Percentiles rank a stretch among this genome's conserved stretches.
Conservation (phyloP, 208 protist genomes). For the Leptomonas pyrrhocoris region DNA sequence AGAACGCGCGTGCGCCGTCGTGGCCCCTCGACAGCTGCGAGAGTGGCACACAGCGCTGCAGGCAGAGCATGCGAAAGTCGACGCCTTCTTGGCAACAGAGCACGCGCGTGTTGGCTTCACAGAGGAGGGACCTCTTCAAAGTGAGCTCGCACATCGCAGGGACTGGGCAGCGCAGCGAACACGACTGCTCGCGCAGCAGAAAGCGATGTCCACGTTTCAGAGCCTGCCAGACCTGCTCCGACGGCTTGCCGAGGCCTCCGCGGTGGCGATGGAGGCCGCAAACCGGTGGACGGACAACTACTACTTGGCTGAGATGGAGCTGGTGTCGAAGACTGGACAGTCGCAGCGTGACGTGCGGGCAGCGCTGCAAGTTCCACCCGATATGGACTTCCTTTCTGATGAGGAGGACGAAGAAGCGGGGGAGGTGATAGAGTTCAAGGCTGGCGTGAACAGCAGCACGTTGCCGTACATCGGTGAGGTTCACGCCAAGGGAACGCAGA, state of each 20-base stretch:
- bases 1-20: slow-evolving; percentile 6
- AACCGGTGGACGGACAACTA: slow-evolving; percentile 90
- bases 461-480: too few species aligned
- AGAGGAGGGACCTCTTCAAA: slow-evolving; percentile 3
- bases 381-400: slow-evolving; percentile 56
- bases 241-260: slow-evolving; percentile 31
- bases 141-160: neutral
- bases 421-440: neutral
- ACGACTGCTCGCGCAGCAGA: slow-evolving; percentile 18
- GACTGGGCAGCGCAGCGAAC: slow-evolving; percentile 8
- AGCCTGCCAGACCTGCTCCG: slow-evolving; percentile 28
- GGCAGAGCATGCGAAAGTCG: neutral
- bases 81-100: neutral
- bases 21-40: slow-evolving; percentile 2
- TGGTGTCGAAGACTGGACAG: slow-evolving; percentile 39
- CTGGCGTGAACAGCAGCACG: neutral
- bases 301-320: slow-evolving; percentile 62
- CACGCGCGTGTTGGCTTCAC: neutral
- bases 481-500: too few species aligned
- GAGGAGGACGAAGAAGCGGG: neutral
- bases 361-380: slow-evolving; percentile 46
- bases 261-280: slow-evolving; percentile 48
- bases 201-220: neutral
- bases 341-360: slow-evolving; percentile 44
- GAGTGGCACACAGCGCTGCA: slow-evolving; percentile 3